Evolutionary conservation across 768 basidiomycete species (phyloP), one percentile per base, ranked within the genome.

Genomic region (Nidula microcarpa): DNA sequence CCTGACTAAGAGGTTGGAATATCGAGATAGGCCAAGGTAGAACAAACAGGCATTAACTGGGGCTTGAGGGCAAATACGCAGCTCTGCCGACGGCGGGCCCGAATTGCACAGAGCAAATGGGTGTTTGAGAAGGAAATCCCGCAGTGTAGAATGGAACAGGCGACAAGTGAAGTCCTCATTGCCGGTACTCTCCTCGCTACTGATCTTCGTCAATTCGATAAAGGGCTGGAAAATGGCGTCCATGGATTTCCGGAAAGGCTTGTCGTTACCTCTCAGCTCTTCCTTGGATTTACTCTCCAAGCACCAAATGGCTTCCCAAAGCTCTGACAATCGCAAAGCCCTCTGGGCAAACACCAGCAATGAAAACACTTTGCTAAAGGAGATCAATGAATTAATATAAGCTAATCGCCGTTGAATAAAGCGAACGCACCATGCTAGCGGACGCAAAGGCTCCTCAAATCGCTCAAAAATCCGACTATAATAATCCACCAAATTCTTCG

Each of bases 141-240:
- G 57, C 11, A 68, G 58, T 18, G 60, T 68, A 11, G 60, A 63
- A 47, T 68, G 67, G 49, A 64, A 54, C 11, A 69, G 56, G 17
- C 57, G 64, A 54, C 67, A 69, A 6, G 54, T 58, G 43, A 46
- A 34, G 33, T 50, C 55, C n/a, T 58, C 23, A 23, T 23, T 23
- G 23, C 23, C 23, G 23, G 1, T 23, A 23, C 23, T 44, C 30
- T 49, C 47, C 3, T 46, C 30, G n/a, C 60, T 59, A 30, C 36
- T 30, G 13, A 47, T 32, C 5, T 35, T 53, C 6, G 53, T 50
- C 6, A 58, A 14, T 23, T 61, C 57, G 23, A 64, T 61, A 11
- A 61, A 56, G 16, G 60, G 59, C 17, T 56, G 49, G 33, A 64
- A 55, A 6, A 60, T 11, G 34, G 53, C 53, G 14, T 47, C 34